Evolutionary conservation across 345 rosid genomes (phyloP).

Genomic region (Camelina neglecta): DNA sequence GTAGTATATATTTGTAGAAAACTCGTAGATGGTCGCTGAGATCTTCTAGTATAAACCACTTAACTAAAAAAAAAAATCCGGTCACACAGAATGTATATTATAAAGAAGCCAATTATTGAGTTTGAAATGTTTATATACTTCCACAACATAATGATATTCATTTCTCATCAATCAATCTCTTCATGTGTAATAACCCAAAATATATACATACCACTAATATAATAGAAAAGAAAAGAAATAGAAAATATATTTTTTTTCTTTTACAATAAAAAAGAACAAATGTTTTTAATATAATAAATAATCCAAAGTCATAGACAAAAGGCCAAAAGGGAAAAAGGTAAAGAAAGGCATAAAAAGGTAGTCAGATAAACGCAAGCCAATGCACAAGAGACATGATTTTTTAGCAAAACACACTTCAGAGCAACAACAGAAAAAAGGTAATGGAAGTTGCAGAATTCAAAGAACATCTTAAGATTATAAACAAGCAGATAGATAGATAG

Average conservation of each 20-base stretch:
- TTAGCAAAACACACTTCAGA: neutral
- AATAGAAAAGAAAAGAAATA: neutral
- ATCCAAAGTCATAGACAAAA: no score
- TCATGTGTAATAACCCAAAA: conserved; percentile 2
- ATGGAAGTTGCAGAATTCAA: conserved; percentile 30
- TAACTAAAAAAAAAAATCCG: neutral
- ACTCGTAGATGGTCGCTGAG: neutral
- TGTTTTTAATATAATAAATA: no score
- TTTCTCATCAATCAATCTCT: neutral
- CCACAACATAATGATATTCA: neutral
- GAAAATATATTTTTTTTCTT: neutral
- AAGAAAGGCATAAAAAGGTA: conserved; percentile 2
- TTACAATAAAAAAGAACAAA: no score
- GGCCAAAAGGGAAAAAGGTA: neutral
- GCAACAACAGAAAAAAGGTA: neutral
- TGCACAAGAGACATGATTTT: neutral
- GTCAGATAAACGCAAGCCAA: neutral
- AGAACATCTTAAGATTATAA: conserved; percentile 23
- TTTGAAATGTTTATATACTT: conserved; percentile 20
- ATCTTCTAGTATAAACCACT: neutral
- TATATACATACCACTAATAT: neutral
- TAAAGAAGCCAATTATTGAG: conserved; percentile 9
- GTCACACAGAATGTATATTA: neutral
- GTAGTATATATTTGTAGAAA: neutral
- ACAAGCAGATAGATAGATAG: neutral